Base-by-base conservation (phyloP, 176 grass and related monocot genomes). In the Pharus latifolius region DNA sequence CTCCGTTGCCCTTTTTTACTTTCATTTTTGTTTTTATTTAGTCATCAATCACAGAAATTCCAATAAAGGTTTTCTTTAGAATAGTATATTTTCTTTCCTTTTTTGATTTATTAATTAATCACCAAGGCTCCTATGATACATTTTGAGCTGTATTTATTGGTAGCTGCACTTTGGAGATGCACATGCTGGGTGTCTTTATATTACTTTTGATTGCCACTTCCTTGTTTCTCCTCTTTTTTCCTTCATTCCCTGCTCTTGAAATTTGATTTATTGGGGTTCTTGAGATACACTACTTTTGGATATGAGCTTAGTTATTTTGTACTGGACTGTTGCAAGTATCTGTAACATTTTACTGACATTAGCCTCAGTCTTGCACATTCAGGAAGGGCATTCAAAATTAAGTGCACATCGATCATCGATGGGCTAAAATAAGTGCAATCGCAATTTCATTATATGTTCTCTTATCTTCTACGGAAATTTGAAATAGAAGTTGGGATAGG, bases 11-110 rank as follows among this genome's bases (percentile, higher is more conserved):
- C 57, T 42, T 20, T 75, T 74, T 72, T 3, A 19, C 35, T 46
- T 50, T 50, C 33, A 59, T 40, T 41, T 38, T 54, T 73, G 2
- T 86, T 48, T 58, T 76, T 30, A 70, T 60, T 48, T 51, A 30
- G 27, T 58, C 22, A 56, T 27, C 49, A 49, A 53, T 63, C 44
- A n/a, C 16, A 54, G 20, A 67, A 45, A 37, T 27, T n/a, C 20
- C 45, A 48, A 31, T 64, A 42, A 28, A 0, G 7, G 27, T 35
- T 31, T 25, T 38, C 26, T 65, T 61, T 10, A 11, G 3, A 20
- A 16, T 7, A 19, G n/a, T 53, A 25, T 38, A 9, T 38, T 38
- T 37, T 48, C 1, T 23, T 32, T n/a, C n/a, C 40, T 18, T n/a
- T 16, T 22, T 20, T 46, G 32, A 12, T 73, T 59, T 62, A 22